These are phyloP conservation scores for Pouteria campechiana DNA, from an alignment of 179 eudicot species.

Conservation along the genomic window DNA sequence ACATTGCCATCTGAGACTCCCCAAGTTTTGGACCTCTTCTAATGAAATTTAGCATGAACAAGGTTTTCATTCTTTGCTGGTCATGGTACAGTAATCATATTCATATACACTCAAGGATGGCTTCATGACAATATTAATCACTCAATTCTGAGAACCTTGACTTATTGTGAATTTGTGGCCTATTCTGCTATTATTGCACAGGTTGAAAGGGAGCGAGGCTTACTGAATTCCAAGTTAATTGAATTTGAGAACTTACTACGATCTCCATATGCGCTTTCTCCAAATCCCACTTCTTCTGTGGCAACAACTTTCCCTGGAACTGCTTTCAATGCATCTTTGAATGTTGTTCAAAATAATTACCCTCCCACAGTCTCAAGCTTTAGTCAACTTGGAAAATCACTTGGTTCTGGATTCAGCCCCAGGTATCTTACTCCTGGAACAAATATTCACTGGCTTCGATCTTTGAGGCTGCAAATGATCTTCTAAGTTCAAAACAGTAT, in stretches of 20 bases:
- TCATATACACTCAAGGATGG: too few species aligned
- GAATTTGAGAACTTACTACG: slow-evolving; percentile 59
- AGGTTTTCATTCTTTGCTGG: too few species aligned
- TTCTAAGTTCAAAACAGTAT: not conserved
- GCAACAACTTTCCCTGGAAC: slow-evolving; percentile 33
- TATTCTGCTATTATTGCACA: too few species aligned
- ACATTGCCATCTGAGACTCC: too few species aligned
- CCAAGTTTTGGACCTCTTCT: too few species aligned
- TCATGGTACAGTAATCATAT: too few species aligned
- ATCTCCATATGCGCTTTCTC: slow-evolving; percentile 35
- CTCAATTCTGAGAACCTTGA: too few species aligned
- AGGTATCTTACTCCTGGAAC: slow-evolving; percentile 26
- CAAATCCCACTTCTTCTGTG: slow-evolving; percentile 23
- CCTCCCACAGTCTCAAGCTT: slow-evolving; percentile 49
- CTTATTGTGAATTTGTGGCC: too few species aligned
- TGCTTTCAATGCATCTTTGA: slow-evolving; percentile 17
- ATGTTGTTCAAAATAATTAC: slow-evolving; percentile 19
- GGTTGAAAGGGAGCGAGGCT: slow-evolving; percentile 82
- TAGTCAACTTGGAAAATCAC: slow-evolving; percentile 47
- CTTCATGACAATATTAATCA: too few species aligned
- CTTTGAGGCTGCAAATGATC: not conserved
- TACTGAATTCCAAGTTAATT: slow-evolving; percentile 48
- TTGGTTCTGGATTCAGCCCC: slow-evolving; percentile 30
- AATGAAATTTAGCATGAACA: too few species aligned
- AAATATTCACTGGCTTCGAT: not conserved